phyloP scores from a whole-genome alignment of 1,139 yeast species.

The Spencermartinsiella ligniputridi region DNA sequence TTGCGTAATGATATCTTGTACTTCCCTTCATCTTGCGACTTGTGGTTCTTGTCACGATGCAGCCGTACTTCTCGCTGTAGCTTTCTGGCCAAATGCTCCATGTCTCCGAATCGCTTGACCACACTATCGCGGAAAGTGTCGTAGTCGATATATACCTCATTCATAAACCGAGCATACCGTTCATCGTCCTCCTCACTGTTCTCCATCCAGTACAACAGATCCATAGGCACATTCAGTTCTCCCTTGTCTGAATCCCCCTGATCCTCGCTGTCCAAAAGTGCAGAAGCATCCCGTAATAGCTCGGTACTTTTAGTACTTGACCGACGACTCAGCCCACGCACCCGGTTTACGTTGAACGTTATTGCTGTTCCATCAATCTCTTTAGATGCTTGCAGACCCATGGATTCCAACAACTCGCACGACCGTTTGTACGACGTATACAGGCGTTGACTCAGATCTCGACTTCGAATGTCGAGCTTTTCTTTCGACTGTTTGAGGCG shows the following conservation, averaged over 20 bases:
- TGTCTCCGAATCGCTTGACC: slow-evolving; percentile 76
- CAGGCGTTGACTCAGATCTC: slow-evolving; percentile 37
- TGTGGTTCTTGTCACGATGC: slow-evolving; percentile 39
- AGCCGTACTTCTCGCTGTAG: slow-evolving; percentile 69
- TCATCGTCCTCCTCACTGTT: slow-evolving; percentile 24
- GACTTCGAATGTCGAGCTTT: slow-evolving; percentile 24
- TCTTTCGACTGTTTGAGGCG: slow-evolving; percentile 9
- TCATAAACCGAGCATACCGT: slow-evolving; percentile 27
- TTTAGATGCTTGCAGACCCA: slow-evolving; percentile 55
- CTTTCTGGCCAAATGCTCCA: slow-evolving; percentile 85
- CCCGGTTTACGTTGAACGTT: slow-evolving; percentile 31
- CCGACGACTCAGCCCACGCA: slow-evolving; percentile 28
- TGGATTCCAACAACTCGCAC: slow-evolving; percentile 63
- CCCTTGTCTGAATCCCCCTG: not conserved
- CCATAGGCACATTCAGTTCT: not conserved
- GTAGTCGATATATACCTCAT: slow-evolving; percentile 41
- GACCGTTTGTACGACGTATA: slow-evolving; percentile 41
- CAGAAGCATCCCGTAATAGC: slow-evolving; percentile 8
- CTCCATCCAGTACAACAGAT: slow-evolving; percentile 32
- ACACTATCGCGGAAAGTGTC: slow-evolving; percentile 61
- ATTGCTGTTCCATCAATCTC: slow-evolving; percentile 27
- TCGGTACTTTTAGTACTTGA: slow-evolving; percentile 10
- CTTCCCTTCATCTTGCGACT: slow-evolving; percentile 36
- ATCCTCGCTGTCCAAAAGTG: slow-evolving; percentile 13
- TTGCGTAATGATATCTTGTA: slow-evolving; percentile 58